Percentiles rank a stretch among this genome's conserved stretches.
Conservation (phyloP, 75 land plant species). For the Larix kaempferi region DNA sequence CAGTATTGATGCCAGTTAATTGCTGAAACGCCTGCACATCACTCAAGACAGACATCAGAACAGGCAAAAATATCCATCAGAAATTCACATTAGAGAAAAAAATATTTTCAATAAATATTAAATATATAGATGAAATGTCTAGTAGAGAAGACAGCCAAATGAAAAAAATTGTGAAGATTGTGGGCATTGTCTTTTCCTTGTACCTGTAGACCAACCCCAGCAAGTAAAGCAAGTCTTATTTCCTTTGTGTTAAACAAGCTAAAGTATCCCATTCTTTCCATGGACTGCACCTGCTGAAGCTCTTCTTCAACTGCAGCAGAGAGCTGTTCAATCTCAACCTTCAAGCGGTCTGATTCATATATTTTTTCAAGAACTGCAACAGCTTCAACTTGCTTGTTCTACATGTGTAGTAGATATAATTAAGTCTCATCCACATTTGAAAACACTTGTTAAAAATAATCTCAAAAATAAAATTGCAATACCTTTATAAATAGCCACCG, state of each 20-base stretch:
- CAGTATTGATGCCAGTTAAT: constrained; percentile 97
- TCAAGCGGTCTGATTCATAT: constrained; percentile 59
- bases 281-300: background rate
- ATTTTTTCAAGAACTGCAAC: constrained; percentile 68
- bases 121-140: background rate
- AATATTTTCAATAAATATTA: background rate
- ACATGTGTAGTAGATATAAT: constrained; percentile 10
- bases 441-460: background rate
- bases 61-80: background rate
- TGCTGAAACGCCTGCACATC: constrained; percentile 87
- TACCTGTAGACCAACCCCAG: constrained; percentile 99
- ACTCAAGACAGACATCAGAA: constrained; percentile 1
- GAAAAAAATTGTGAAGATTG: background rate
- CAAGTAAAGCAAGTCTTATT: constrained; percentile 76
- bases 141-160: background rate
- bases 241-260: constrained; percentile 73
- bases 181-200: background rate
- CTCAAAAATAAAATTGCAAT: constrained; percentile 2
- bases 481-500: constrained; percentile 88
- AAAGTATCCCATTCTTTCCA: constrained; percentile 18
- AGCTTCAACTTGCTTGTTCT: constrained; percentile 68
- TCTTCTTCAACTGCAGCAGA: constrained; percentile 50
- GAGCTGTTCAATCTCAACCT: constrained; percentile 71
- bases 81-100: background rate
- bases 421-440: background rate